Base-by-base conservation (phyloP, 176 grass and related monocot genomes). In the Aegilops umbellulata region DNA sequence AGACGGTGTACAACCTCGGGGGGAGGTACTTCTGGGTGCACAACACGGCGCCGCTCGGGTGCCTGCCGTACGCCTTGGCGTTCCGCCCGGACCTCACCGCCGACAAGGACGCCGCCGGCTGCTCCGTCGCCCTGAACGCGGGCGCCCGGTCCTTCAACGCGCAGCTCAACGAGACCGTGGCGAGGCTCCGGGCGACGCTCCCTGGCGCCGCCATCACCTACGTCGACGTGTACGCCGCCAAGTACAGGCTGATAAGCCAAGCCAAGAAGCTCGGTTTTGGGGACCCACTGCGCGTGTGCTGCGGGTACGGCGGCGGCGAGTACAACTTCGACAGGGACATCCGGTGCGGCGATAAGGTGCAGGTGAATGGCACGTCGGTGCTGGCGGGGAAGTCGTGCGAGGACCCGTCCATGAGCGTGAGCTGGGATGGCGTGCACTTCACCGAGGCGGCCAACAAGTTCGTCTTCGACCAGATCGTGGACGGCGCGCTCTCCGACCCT, bases 21-120 rank as follows among this genome's bases (percentile, higher is more conserved):
- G 97, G 88, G 46, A 94, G 84, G 74, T 87, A 87, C 88, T 99
- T 99, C 82, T 99, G 97, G 97, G 96, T 99, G 60, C 97, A 99
- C 84, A 96, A 90, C 85, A 99, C 97, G 4, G 97, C 94, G 13
- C 97, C 97, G 16, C 55, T 99, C 20, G 97, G 97, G 24, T 99
- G 97, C 87, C 92, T 99, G 57, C 94, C 94, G 29, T 99, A 96
- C 39, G 90, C 93, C 32, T 32, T 99, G 38, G 66, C 58, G 0
- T 85, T 76, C 66, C 85, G 87, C 27, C 91, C 90, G 0, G 72
- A 70, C 34, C 64, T 88, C 19, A 85, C 61, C 6, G 39, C 39
- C 0, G 53, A 65, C n/a, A 85, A 72, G 31, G 94, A 99, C 57
- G 49, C 5, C 7, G 44, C 80, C 10, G 94, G 97, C 39, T 99